Conservation (phyloP, 1,139 yeast species). For the Sugiyamaella japonica region DNA sequence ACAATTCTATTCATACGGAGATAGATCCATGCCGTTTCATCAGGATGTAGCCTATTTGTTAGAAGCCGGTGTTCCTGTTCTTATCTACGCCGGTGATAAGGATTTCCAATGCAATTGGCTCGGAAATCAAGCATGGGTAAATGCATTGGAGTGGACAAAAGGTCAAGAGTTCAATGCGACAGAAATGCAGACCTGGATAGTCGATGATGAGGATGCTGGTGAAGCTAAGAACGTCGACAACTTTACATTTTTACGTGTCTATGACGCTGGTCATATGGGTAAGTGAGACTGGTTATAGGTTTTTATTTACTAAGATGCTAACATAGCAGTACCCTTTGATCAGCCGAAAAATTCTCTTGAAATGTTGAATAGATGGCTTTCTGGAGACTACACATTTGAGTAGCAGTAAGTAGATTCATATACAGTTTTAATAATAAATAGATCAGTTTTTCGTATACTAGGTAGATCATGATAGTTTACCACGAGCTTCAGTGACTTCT, state of each 20-base stretch:
- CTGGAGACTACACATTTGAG: constrained; percentile 38
- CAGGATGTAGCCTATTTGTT: constrained; percentile 58
- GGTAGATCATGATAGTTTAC: background rate
- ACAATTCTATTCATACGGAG: constrained; percentile 79
- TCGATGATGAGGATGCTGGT: constrained; percentile 53
- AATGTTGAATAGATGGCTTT: constrained; percentile 78
- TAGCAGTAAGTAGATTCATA: constrained; percentile 1
- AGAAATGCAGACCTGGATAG: constrained; percentile 39
- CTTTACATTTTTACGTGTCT: constrained; percentile 62
- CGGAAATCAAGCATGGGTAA: constrained; percentile 80
- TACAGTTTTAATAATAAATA: background rate
- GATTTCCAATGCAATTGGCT: constrained; percentile 91
- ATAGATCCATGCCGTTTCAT: constrained; percentile 64
- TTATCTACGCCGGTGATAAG: constrained; percentile 84
- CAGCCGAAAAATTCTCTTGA: constrained; percentile 74
- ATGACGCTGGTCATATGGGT: constrained; percentile 67
- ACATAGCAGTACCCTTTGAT: constrained; percentile 58
- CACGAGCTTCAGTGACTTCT: background rate
- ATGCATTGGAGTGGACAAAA: constrained; percentile 61
- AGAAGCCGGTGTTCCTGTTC: constrained; percentile 69
- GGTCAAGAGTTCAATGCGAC: constrained; percentile 39
- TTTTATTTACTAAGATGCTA: too few relatives aligned
- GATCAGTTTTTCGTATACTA: background rate
- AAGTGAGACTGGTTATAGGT: background rate
- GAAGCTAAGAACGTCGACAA: constrained; percentile 56